Evolutionary conservation across 139 green algal species (phyloP), one percentile per base, ranked within the genome.

Genomic region (Raphidocelis subcapitata): DNA sequence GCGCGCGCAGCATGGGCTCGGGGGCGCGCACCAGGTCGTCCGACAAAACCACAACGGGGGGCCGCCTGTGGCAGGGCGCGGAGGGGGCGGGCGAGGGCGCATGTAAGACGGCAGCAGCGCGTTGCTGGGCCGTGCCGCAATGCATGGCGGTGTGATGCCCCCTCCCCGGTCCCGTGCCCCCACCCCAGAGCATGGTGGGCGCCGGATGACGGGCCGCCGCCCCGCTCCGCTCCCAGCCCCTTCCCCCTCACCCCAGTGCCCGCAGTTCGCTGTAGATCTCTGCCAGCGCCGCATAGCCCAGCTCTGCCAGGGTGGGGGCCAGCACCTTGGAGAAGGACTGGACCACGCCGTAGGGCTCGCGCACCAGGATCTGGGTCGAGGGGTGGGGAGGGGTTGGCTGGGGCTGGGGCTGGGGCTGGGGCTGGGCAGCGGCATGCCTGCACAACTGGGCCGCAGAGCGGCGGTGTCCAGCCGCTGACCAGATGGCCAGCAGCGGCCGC

Each of bases 181-280:
- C n/a, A n/a, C n/a, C n/a, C n/a, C n/a, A n/a, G n/a, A n/a, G n/a
- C n/a, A n/a, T n/a, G n/a, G n/a, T n/a, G n/a, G n/a, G n/a, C n/a
- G n/a, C n/a, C n/a, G n/a, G n/a, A n/a, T n/a, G n/a, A n/a, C n/a
- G n/a, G n/a, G n/a, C n/a, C n/a, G n/a, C n/a, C n/a, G n/a, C n/a
- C n/a, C n/a, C n/a, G n/a, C n/a, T n/a, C n/a, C n/a, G n/a, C n/a
- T n/a, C n/a, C n/a, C n/a, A n/a, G n/a, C n/a, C n/a, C n/a, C n/a
- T n/a, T n/a, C 59, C 28, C 52, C 12, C 85, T 73, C 63, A 87
- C 82, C 86, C 88, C 29, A 75, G 44, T 10, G 55, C 65, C 0
- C 88, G 74, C 57, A 95, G 83, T 74, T 93, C 86, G 61, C 76
- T 87, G 66, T 87, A 82, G 47, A 95, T 85, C 77, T 93, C 83